Conservation (phyloP, 1,284 basidiomycete genomes). For the Omphalotus olearius region DNA sequence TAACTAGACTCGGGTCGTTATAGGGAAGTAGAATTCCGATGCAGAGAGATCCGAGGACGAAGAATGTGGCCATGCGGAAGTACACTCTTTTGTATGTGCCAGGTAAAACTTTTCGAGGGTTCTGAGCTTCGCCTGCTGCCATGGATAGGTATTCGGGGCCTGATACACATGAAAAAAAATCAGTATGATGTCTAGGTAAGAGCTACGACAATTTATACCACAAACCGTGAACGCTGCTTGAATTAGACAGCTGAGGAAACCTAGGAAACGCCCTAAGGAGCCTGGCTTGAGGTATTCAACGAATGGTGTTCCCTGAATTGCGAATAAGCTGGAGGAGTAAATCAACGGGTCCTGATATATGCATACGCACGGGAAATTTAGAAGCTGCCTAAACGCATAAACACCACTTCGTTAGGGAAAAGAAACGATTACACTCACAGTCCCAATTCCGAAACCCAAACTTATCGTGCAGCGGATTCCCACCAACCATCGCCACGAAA, state of each 20-base stretch:
- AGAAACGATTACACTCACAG: conserved; percentile 28
- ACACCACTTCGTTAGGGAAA: background rate
- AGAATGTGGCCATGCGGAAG: conserved; percentile 45
- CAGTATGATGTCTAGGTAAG: background rate
- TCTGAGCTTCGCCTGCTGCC: conserved; percentile 41
- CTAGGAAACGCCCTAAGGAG: conserved; percentile 36
- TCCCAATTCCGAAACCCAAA: conserved; percentile 60
- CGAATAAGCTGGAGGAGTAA: background rate
- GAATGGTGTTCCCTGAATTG: conserved; percentile 32
- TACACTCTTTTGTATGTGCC: conserved; percentile 37
- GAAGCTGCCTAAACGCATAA: conserved; percentile 23
- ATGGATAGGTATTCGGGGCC: conserved; percentile 46
- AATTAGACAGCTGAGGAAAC: conserved; percentile 42
- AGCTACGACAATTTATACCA: conserved; percentile 19
- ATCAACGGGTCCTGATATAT: background rate
- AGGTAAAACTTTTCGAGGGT: conserved; percentile 35
- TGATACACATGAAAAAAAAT: conserved; percentile 6
- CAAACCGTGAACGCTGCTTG: conserved; percentile 44
- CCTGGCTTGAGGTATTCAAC: conserved; percentile 39
- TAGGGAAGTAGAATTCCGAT: conserved; percentile 69
- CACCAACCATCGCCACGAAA: conserved; percentile 61
- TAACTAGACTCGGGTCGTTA: conserved; percentile 48
- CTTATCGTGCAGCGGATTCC: conserved; percentile 55
- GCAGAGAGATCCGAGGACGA: conserved; percentile 48
- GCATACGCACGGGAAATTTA: conserved; percentile 26